Evolutionary conservation across 2,329 filamentous ascomycete genomes (phyloP).

Genomic region (Calonectria pauciramosa): DNA sequence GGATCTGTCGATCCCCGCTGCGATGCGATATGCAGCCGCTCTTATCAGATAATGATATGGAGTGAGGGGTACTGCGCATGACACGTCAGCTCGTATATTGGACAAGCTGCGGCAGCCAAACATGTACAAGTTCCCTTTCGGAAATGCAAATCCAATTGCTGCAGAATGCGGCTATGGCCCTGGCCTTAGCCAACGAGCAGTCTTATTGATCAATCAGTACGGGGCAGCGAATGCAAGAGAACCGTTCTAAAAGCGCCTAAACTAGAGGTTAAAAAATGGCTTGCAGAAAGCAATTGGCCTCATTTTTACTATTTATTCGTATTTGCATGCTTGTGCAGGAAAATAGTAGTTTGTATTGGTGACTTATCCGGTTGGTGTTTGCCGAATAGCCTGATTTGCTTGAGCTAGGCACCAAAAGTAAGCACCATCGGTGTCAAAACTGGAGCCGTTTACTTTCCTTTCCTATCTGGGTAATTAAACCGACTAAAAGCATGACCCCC

Average conservation of each 20-base stretch:
- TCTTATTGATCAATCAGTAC: not conserved
- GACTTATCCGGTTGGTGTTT: not conserved
- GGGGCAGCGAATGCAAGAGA: not conserved
- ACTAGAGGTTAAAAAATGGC: not conserved
- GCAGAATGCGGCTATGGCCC: not conserved
- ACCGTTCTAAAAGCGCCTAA: not conserved
- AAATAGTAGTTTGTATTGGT: not conserved
- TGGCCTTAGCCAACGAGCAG: no score
- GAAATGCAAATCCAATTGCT: not conserved
- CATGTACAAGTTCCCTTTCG: not conserved
- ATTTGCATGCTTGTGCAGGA: not conserved
- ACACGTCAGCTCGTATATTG: not conserved
- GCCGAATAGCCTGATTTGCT: not conserved
- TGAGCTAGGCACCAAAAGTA: not conserved
- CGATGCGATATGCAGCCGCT: not conserved
- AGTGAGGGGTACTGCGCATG: constrained; percentile 4
- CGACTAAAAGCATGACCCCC: not conserved
- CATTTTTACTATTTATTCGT: not conserved
- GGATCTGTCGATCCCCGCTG: not conserved
- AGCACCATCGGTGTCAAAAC: not conserved
- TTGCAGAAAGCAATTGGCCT: not conserved
- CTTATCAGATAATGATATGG: constrained; percentile 3
- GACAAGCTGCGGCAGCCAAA: not conserved
- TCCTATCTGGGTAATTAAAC: not conserved
- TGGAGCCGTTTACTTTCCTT: not conserved